These are phyloP conservation scores for Lactifluus hygrophoroides DNA, from an alignment of 768 basidiomycete species.

Conservation along the genomic window DNA sequence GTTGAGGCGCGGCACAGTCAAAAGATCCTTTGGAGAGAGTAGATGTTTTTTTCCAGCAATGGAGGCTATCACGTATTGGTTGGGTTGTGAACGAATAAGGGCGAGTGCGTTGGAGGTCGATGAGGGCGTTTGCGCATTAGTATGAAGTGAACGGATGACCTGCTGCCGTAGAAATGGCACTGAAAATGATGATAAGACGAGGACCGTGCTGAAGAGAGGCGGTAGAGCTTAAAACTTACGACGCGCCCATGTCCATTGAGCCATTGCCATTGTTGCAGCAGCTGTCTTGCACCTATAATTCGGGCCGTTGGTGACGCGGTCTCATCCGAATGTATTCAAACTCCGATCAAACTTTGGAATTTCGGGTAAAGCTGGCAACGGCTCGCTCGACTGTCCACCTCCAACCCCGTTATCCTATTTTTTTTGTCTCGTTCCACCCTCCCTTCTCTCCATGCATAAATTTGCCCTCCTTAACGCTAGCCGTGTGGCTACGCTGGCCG, in stretches of 20 bases:
- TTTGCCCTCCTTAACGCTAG: slow-evolving; percentile 78
- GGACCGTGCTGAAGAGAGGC: background rate
- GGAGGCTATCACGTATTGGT: slow-evolving; percentile 85
- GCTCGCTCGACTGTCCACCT: slow-evolving; percentile 31
- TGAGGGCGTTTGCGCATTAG: slow-evolving; percentile 22
- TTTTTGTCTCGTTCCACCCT: slow-evolving; percentile 30
- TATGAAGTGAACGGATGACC: slow-evolving; percentile 27
- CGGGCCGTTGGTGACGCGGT: background rate
- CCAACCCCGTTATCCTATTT: slow-evolving; percentile 33
- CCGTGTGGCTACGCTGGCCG: slow-evolving; percentile 67
- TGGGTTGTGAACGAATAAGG: slow-evolving; percentile 84
- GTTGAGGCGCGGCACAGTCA: slow-evolving; percentile 88
- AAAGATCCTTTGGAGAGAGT: slow-evolving; percentile 80
- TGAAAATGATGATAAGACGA: background rate
- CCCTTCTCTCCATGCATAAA: slow-evolving; percentile 59
- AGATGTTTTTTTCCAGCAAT: slow-evolving; percentile 85
- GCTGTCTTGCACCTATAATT: background rate
- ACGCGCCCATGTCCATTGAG: slow-evolving; percentile 9
- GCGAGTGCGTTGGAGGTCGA: slow-evolving; percentile 54
- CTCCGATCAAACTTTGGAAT: slow-evolving; percentile 19
- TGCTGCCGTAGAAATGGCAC: slow-evolving; percentile 18
- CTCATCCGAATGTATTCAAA: slow-evolving; percentile 4
- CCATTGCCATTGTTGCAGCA: background rate
- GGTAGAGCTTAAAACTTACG: slow-evolving; percentile 4
- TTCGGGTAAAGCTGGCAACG: slow-evolving; percentile 16